These are phyloP conservation scores for Coemansia sp. DNA, from an alignment of 192 early-diverging fungal genomes.

Conservation along the genomic window DNA sequence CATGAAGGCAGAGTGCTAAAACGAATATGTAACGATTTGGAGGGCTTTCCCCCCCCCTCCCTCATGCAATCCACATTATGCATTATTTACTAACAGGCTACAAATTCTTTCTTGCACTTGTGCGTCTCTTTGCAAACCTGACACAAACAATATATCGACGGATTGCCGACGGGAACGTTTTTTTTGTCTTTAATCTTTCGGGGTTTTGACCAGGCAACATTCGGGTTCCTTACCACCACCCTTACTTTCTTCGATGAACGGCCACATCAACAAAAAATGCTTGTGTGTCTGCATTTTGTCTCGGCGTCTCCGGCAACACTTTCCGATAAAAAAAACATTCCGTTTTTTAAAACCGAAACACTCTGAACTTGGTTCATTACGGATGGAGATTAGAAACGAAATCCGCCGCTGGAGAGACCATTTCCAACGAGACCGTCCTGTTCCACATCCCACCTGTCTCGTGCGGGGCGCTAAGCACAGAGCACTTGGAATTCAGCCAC, in stretches of 20 bases:
- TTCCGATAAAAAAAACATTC: too few species aligned
- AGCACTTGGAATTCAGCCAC: slow-evolving; percentile 40
- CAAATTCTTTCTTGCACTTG: background rate
- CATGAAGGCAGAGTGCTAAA: slow-evolving; percentile 4
- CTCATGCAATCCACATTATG: background rate
- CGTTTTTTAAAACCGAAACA: too few species aligned
- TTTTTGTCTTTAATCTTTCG: background rate
- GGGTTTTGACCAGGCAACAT: background rate
- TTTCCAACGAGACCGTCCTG: slow-evolving; percentile 19
- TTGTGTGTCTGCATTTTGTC: too few species aligned
- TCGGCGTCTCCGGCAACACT: too few species aligned
- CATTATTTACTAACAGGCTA: slow-evolving; percentile 12
- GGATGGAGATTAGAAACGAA: slow-evolving; percentile 23
- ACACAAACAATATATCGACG: background rate
- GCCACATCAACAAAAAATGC: background rate
- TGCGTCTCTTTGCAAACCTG: background rate
- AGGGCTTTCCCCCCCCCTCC: background rate
- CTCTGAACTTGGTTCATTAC: too few species aligned
- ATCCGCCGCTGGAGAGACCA: slow-evolving; percentile 14
- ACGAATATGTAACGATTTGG: background rate
- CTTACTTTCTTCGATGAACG: background rate
- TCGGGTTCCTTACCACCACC: background rate
- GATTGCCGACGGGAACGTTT: background rate
- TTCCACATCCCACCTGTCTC: slow-evolving; percentile 27
- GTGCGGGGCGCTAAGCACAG: slow-evolving; percentile 34